Evolutionary conservation across 352 stramenopile genomes (phyloP).

Genomic region (Globisporangium cylindrosporum): DNA sequence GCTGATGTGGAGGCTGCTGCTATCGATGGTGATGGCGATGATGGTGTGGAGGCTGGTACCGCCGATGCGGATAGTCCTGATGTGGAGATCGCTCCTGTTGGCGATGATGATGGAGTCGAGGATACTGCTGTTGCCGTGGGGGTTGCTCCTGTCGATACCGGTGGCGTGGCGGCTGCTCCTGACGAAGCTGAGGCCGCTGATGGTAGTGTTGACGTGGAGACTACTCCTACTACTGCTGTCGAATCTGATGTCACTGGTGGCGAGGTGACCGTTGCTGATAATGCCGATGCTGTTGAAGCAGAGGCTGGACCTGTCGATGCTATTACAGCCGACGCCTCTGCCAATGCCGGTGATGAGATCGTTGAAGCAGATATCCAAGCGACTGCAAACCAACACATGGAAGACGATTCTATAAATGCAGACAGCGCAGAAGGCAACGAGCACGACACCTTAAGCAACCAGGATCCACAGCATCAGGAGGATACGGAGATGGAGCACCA

Average conservation of each 20-base stretch:
- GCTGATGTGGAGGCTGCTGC: not conserved
- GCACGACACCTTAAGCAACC: not conserved
- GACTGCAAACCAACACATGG: not conserved
- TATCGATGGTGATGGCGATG: not conserved
- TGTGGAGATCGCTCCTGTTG: not conserved
- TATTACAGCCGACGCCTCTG: not conserved
- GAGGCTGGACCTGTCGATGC: not conserved
- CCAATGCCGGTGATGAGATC: not conserved
- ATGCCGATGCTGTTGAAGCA: not conserved
- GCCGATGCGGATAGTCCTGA: not conserved
- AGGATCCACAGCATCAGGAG: constrained; percentile 3
- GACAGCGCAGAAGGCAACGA: not conserved
- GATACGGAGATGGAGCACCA: constrained; percentile 4
- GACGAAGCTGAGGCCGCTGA: not conserved
- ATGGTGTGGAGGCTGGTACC: not conserved
- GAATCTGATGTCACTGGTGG: not conserved
- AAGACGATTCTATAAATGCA: not conserved
- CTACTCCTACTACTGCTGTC: not conserved
- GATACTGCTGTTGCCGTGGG: not conserved
- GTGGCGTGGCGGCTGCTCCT: not conserved
- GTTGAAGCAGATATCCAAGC: not conserved
- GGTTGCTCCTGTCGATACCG: not conserved
- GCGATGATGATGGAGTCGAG: not conserved
- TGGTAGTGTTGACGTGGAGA: not conserved
- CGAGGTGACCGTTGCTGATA: not conserved